Percentiles rank a stretch among this genome's conserved stretches.
Evolutionary conservation across 1,284 basidiomycete species (phyloP).

Genomic region (Pseudozyma hubeiensis): DNA sequence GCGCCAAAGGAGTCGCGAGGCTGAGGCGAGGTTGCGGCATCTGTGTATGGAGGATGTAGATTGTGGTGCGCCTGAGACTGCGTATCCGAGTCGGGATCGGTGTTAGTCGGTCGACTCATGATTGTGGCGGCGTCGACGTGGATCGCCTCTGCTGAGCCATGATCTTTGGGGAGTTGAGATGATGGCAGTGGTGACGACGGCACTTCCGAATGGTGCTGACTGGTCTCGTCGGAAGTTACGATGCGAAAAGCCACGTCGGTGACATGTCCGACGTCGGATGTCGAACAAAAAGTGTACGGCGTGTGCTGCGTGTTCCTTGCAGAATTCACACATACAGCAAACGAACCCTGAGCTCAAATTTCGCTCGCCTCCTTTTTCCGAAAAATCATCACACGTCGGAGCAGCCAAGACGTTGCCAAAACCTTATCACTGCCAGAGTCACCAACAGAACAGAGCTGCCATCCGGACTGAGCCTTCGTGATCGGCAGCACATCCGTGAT

Average conservation of each 20-base stretch:
- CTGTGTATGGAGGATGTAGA: constrained; percentile 20
- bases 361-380: background rate
- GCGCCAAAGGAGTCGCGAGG: constrained; percentile 32
- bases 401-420: no score
- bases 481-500: no score
- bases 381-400: background rate
- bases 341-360: constrained; percentile 2
- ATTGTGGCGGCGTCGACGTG: background rate
- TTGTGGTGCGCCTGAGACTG: background rate
- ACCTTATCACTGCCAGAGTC: background rate
- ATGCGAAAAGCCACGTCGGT: no score
- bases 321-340: background rate
- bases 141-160: constrained; percentile 8
- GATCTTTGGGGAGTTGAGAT: constrained; percentile 1
- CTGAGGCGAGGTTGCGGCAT: constrained; percentile 28
- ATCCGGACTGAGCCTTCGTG: no score
- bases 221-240: background rate
- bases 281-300: no score
- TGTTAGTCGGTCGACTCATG: constrained; percentile 6
- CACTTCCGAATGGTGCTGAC: background rate
- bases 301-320: no score
- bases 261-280: no score
- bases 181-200: constrained; percentile 7
- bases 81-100: background rate
- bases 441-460: no score